phyloP scores from a whole-genome alignment of 768 basidiomycete species.

The Clavaria fumosa region DNA sequence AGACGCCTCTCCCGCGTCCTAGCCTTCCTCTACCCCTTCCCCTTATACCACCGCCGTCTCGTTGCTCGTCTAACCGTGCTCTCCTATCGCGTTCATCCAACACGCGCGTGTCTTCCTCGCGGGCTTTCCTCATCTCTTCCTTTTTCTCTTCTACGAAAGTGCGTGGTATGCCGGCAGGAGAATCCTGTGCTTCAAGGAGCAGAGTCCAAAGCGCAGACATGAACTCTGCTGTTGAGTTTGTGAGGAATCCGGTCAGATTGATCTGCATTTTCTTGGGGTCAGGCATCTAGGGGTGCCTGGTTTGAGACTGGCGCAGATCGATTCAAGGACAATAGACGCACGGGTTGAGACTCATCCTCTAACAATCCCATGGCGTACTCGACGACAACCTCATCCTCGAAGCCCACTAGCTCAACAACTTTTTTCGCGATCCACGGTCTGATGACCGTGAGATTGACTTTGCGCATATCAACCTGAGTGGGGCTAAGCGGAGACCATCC shows the following conservation, averaged over 20 bases:
- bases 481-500: neutral
- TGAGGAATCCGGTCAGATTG: conserved; percentile 83
- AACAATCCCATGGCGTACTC: conserved; percentile 93
- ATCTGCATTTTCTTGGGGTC: conserved; percentile 97
- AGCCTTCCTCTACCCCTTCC: conserved; percentile 38
- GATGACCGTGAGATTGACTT: conserved; percentile 87
- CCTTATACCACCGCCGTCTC: conserved; percentile 39
- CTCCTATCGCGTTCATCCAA: conserved; percentile 62
- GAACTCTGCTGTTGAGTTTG: conserved; percentile 71
- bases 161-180: conserved; percentile 77
- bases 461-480: conserved; percentile 77
- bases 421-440: conserved; percentile 93
- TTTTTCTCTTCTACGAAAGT: conserved; percentile 90
- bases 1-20: conserved; percentile 28
- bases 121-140: conserved; percentile 65
- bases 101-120: conserved; percentile 45
- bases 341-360: conserved; percentile 75
- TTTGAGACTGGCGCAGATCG: neutral
- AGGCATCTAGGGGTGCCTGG: conserved; percentile 38
- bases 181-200: conserved; percentile 84
- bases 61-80: conserved; percentile 49
- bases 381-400: conserved; percentile 94
- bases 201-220: conserved; percentile 84
- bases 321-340: conserved; percentile 21
- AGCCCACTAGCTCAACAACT: conserved; percentile 76